Base-by-base conservation (phyloP, 805 yeast genomes). In the Maudiozyma bulderi region DNA sequence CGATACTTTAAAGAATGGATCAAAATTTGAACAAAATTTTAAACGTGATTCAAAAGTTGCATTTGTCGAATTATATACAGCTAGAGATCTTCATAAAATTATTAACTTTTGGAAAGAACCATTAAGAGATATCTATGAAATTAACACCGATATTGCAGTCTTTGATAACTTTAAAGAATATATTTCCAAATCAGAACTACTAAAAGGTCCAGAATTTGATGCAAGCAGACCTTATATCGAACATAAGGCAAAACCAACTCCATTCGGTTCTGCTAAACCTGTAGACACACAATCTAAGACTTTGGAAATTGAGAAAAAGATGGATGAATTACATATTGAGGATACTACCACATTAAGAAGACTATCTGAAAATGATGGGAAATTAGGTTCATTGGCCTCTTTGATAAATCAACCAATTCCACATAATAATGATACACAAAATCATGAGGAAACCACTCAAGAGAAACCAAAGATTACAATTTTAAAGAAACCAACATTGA, bases 181-280 rank as follows among this genome's bases (percentile, higher is more conserved):
- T 61, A 59, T 56, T 50, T 53, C 57, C 5, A 64, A 59, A 51
- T 53, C 50, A 39, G 61, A 41, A 49, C 52, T 53, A 40, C 54
- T 55, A 60, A 30, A 40, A 13, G 59, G 59, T 38, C 58, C 60
- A 20, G 49, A 47, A 37, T 61, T 57, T 39, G 59, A 60, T 44
- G 59, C 67, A 7, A 46, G 57, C 7, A 57, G 45, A 45, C 59
- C 65, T 4, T 61, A 55, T 43, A 49, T 45, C 13, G 53, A 47
- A 14, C 62, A 56, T 5, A 56, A 68, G 57, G 61, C 71, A 3
- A 81, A 77, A 56, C 53, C 76, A 0, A 85, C 80, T 60, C 93
- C 95, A 5, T 87, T 88, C 69, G 95, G 95, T 0, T 70, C 76
- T 5, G 96, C 95, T 1, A 85, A 80, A 66, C 95, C 95, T 1